These are phyloP conservation scores for Blastobotrys persicus DNA, from an alignment of 1,139 yeast species.

Conservation along the genomic window DNA sequence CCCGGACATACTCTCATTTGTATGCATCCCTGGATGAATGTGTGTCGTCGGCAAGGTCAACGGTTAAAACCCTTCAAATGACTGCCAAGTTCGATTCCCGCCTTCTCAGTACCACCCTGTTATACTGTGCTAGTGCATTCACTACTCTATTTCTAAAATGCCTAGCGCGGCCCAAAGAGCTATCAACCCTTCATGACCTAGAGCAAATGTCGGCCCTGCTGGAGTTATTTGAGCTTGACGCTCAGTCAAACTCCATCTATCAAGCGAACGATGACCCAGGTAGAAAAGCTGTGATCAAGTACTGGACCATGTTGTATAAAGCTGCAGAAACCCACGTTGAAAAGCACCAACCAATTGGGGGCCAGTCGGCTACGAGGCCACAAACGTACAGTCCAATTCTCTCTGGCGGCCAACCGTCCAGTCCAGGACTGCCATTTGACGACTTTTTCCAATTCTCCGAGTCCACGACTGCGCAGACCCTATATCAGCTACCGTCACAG, in stretches of 20 bases:
- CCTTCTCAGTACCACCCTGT: neutral
- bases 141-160: neutral
- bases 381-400: neutral
- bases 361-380: neutral
- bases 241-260: neutral
- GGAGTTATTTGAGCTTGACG: neutral
- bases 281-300: neutral
- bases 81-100: neutral
- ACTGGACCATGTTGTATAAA: neutral
- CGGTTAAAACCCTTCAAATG: neutral
- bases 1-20: neutral
- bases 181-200: neutral
- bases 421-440: neutral
- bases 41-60: neutral
- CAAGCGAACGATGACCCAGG: neutral
- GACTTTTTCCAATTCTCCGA: neutral
- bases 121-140: neutral
- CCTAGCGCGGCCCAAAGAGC: neutral
- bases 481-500: neutral
- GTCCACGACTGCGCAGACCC: neutral
- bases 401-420: neutral
- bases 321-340: neutral
- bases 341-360: neutral
- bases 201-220: neutral
- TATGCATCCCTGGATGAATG: neutral